Base-by-base conservation (phyloP, 768 basidiomycete genomes). In the Lanmaoa pseudosensibilis region DNA sequence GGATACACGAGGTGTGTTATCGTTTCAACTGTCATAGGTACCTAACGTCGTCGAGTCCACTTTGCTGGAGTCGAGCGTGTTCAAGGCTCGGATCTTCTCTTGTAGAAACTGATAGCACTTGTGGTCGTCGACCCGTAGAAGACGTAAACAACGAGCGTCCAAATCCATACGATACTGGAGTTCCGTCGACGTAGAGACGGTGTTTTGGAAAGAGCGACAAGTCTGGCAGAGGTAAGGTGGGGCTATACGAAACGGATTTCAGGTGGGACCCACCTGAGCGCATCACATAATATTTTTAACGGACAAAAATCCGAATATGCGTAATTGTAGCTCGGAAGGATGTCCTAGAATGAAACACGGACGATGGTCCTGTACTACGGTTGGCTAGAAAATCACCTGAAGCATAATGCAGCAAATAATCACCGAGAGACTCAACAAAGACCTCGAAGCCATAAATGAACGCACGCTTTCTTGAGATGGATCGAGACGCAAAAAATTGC, bases 401-500 rank as follows among this genome's bases (percentile, higher is more conserved):
- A n/a, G 18, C 18, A 45, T 45, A 27, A 12, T 12, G 27, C 5
- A 7, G 18, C 1, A 13, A n/a, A n/a, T 7, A 27, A 44, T 25
- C 5, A 18, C 10, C 2, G 16, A 18, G 41, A 25, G 16, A 18
- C 12, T 10, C 5, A 5, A 45, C 25, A 11, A 18, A 10, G 16
- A 25, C 43, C 4, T 18, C 2, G 25, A 25, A 3, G 25, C 44
- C 18, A 30, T 10, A 27, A 12, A 12, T 25, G 11, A 6, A n/a
- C 18, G 23, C 19, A 40, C 40, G 13, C 21, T 15, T 23, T 21
- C 19, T 23, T 41, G 13, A 43, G 6, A 3, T 15, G 3, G 21
- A 5, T 12, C 2, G 19, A 21, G 40, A 23, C 8, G 3, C 9
- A 38, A 0, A 38, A 41, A 60, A 50, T 0, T 74, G 73, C 73